Percentiles rank a stretch among this genome's conserved stretches.
These are phyloP conservation scores for Amanita muscaria DNA, from an alignment of 768 basidiomycete species.

Conservation along the genomic window DNA sequence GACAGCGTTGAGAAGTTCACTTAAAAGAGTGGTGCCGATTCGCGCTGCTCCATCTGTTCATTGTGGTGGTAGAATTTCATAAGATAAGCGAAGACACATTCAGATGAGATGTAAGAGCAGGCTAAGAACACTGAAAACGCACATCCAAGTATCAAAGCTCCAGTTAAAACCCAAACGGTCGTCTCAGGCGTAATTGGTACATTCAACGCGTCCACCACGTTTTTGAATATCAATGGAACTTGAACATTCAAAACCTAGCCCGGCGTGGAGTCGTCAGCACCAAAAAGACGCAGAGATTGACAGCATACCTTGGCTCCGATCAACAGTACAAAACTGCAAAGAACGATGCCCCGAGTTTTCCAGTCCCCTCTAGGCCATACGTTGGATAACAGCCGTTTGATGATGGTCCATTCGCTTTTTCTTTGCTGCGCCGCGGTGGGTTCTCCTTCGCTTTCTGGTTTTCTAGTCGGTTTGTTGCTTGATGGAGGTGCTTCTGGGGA, in stretches of 20 bases:
- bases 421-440: conserved; percentile 45
- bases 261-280: neutral
- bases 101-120: too few relatives aligned
- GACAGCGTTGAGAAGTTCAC: conserved; percentile 89
- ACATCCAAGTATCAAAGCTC: conserved; percentile 90
- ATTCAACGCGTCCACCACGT: conserved; percentile 84
- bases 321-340: conserved; percentile 74
- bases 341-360: conserved; percentile 72
- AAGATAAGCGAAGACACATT: too few relatives aligned
- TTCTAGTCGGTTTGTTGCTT: neutral
- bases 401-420: conserved; percentile 77
- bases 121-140: too few relatives aligned
- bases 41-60: conserved; percentile 85
- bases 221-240: conserved; percentile 95
- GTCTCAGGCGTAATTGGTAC: conserved; percentile 63
- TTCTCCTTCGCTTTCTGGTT: conserved; percentile 8
- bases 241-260: conserved; percentile 89
- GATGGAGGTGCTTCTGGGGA: too few relatives aligned
- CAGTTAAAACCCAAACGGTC: conserved; percentile 87
- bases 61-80: too few relatives aligned
- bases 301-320: conserved; percentile 73
- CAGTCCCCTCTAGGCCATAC: conserved; percentile 90
- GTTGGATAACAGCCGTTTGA: conserved; percentile 73
- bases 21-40: conserved; percentile 82
- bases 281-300: conserved; percentile 3